phyloP scores from a whole-genome alignment of 768 basidiomycete genomes.

The Hericium erinaceus region DNA sequence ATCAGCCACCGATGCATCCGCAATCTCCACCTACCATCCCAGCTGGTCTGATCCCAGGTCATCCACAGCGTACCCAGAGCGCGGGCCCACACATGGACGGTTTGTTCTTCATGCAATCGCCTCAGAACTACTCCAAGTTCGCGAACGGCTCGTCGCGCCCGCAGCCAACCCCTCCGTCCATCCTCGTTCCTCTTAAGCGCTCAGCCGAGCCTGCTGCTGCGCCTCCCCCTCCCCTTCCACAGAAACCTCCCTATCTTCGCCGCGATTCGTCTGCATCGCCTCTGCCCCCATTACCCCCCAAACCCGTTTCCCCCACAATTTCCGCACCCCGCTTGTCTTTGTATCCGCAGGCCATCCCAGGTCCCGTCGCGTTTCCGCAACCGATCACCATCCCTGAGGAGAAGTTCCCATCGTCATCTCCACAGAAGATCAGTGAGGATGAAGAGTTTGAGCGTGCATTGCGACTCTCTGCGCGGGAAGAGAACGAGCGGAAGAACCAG shows the following conservation, averaged over 20 bases:
- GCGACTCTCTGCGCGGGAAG: constrained; percentile 1
- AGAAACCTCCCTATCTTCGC: constrained; percentile 3
- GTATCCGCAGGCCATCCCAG: background rate
- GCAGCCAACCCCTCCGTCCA: background rate
- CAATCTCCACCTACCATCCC: background rate
- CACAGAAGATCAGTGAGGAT: background rate
- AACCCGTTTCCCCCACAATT: background rate
- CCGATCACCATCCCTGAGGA: background rate
- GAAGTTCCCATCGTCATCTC: background rate
- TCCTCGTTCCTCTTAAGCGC: background rate
- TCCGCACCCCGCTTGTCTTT: background rate
- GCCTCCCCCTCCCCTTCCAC: constrained; percentile 1
- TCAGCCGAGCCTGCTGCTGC: background rate
- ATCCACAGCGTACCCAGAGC: background rate
- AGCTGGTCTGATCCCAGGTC: background rate
- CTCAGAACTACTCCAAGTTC: background rate
- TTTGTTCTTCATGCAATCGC: background rate
- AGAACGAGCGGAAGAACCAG: constrained; percentile 4
- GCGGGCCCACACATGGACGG: background rate
- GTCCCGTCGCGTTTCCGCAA: background rate
- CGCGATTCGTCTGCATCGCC: background rate
- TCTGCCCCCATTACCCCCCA: background rate
- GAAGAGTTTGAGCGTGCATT: background rate
- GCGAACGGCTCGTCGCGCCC: background rate
- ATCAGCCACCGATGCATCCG: background rate